Conservation (phyloP, 2,329 filamentous ascomycete species). For the Dryadomyces quercivorus region DNA sequence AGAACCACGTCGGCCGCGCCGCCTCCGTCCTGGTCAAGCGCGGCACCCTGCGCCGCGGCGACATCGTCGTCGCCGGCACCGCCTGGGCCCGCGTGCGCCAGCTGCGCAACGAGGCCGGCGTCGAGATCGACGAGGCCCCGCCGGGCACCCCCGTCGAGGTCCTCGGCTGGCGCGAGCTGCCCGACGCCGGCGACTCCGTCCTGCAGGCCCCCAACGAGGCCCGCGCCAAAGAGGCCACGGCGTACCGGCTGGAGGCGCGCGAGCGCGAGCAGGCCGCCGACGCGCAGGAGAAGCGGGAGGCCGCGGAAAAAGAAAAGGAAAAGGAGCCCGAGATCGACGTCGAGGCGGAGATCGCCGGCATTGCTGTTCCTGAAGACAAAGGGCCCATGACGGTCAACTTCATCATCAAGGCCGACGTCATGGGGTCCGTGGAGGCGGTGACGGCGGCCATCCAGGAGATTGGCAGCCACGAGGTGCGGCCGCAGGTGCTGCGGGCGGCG, state of each 20-base stretch:
- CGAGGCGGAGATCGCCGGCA: slow-evolving; percentile 20
- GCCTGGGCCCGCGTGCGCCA: slow-evolving; percentile 81
- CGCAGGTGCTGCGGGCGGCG: slow-evolving; percentile 63
- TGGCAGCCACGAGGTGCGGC: slow-evolving; percentile 72
- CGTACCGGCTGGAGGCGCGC: slow-evolving; percentile 59
- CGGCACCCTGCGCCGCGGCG: slow-evolving; percentile 70
- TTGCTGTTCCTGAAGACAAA: too few species aligned
- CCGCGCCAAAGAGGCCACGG: slow-evolving; percentile 64
- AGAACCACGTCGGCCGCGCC: slow-evolving; percentile 61
- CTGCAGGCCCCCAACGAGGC: slow-evolving; percentile 71
- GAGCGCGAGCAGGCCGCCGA: slow-evolving; percentile 68
- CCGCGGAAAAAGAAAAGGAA: slow-evolving; percentile 34
- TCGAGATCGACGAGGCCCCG: slow-evolving; percentile 56
- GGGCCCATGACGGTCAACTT: too few species aligned
- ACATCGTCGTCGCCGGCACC: slow-evolving; percentile 75
- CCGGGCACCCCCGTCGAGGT: slow-evolving; percentile 88
- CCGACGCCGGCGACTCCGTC: slow-evolving; percentile 75
- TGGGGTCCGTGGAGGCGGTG: slow-evolving; percentile 87
- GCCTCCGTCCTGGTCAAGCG: slow-evolving; percentile 83
- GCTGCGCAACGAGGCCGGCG: slow-evolving; percentile 74
- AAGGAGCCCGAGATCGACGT: slow-evolving; percentile 24
- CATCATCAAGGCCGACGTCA: slow-evolving; percentile 84
- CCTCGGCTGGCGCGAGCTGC: slow-evolving; percentile 80
- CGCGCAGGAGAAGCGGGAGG: slow-evolving; percentile 51
- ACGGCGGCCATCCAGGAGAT: slow-evolving; percentile 63